These are phyloP conservation scores for Porpolomopsis calyptriformis DNA, from an alignment of 768 basidiomycete species.

Conservation along the genomic window DNA sequence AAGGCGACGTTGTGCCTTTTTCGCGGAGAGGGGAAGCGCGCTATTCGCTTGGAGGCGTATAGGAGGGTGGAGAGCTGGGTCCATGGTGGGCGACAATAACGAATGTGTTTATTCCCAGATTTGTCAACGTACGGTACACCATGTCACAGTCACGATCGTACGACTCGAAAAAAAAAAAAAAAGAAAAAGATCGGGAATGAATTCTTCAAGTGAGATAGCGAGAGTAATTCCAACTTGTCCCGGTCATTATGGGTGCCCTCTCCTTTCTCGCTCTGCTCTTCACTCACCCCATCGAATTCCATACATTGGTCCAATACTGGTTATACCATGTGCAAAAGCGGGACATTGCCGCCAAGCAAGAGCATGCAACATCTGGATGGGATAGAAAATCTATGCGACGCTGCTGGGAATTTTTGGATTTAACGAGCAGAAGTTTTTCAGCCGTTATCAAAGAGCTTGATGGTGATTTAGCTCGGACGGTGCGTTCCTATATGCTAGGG, in stretches of 20 bases:
- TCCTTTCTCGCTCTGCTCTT: conserved; percentile 59
- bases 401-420: conserved; percentile 85
- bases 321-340: conserved; percentile 73
- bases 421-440: conserved; percentile 82
- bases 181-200: too few relatives aligned
- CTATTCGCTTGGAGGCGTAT: neutral
- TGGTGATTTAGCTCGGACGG: conserved; percentile 85
- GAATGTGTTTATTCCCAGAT: neutral
- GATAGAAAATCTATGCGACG: conserved; percentile 76
- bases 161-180: too few relatives aligned
- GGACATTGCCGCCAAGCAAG: conserved; percentile 66
- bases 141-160: neutral
- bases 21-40: neutral
- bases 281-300: conserved; percentile 77
- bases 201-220: too few relatives aligned
- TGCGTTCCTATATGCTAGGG: conserved; percentile 32
- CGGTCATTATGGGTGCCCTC: conserved; percentile 37
- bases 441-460: conserved; percentile 94
- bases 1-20: neutral
- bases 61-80: neutral
- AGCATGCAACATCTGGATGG: conserved; percentile 78
- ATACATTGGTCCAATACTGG: conserved; percentile 71
- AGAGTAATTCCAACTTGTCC: neutral
- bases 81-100: too few relatives aligned
- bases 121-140: neutral